Evolutionary conservation across 805 yeast genomes (phyloP).

Genomic region (Brettanomyces naardenensis): DNA sequence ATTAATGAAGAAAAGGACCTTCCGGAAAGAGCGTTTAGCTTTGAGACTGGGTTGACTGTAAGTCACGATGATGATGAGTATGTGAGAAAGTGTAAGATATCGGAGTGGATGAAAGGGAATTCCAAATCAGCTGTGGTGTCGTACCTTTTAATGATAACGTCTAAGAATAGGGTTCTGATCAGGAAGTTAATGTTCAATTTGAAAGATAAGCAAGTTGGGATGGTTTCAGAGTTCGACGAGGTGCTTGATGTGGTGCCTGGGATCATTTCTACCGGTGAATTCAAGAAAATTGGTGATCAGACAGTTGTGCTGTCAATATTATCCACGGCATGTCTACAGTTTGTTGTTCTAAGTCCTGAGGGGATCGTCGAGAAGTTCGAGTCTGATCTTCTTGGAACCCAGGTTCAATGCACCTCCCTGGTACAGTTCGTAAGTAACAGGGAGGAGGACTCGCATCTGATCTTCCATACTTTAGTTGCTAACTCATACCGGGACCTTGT

Average conservation of each 20-base stretch:
- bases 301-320: conserved; percentile 1
- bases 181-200: conserved; percentile 2
- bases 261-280: conserved; percentile 1
- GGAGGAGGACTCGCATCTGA: not conserved
- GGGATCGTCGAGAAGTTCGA: not conserved
- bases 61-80: conserved; percentile 7
- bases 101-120: conserved; percentile 9
- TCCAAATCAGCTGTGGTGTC: not conserved
- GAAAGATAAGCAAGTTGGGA: not conserved
- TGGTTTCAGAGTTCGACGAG: conserved; percentile 2
- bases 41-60: conserved; percentile 3
- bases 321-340: conserved; percentile 1
- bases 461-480: conserved; percentile 5
- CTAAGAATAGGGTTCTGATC: conserved; percentile 6
- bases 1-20: conserved; percentile 1
- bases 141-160: conserved; percentile 7
- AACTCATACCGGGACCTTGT: conserved; percentile 8
- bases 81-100: conserved; percentile 5
- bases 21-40: conserved; percentile 2
- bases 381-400: not conserved
- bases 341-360: not conserved
- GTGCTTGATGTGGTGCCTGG: not conserved
- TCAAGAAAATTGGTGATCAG: not conserved
- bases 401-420: conserved; percentile 1
- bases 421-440: conserved; percentile 1